phyloP scores from a whole-genome alignment of 2,329 filamentous ascomycete species.

The Fusarium sp. region DNA sequence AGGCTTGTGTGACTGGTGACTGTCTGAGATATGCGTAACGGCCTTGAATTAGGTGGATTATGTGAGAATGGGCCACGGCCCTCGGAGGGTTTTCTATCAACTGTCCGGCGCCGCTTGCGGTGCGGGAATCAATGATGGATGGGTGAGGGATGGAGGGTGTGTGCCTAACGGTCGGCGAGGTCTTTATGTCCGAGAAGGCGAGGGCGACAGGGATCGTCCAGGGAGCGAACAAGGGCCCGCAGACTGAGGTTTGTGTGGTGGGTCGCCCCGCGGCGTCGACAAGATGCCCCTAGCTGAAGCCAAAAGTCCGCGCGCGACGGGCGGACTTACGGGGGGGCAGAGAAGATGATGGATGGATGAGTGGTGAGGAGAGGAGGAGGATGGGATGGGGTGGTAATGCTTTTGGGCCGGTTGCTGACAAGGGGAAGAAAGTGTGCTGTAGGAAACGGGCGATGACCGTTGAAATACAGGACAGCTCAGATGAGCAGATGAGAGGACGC shows the following conservation, averaged over 20 bases:
- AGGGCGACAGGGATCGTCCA: constrained; percentile 40
- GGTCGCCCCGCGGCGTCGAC: constrained; percentile 35
- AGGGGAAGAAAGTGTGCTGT: neutral
- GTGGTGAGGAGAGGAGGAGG: constrained; percentile 2
- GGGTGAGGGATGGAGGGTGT: constrained; percentile 11
- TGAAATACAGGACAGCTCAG: neutral
- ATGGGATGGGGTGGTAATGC: constrained; percentile 24
- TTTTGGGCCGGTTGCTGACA: constrained; percentile 31
- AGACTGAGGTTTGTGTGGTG: constrained; percentile 36
- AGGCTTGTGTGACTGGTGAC: constrained; percentile 31
- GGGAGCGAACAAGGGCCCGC: constrained; percentile 23
- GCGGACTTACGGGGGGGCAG: constrained; percentile 34
- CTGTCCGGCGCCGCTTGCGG: constrained; percentile 22
- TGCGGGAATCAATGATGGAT: neutral
- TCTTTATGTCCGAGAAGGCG: constrained; percentile 57
- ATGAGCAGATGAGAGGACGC: constrained; percentile 3
- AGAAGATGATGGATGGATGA: constrained; percentile 1
- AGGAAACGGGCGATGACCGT: constrained; percentile 6
- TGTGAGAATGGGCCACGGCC: constrained; percentile 41
- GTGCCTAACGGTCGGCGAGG: constrained; percentile 49
- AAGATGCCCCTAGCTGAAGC: constrained; percentile 26
- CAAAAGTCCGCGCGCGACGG: constrained; percentile 37
- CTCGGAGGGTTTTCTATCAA: constrained; percentile 45
- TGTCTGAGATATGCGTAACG: constrained; percentile 36
- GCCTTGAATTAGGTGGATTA: constrained; percentile 39